Conservation (phyloP, 176 grass and related monocot species). For the Eremochloa ophiuroides region DNA sequence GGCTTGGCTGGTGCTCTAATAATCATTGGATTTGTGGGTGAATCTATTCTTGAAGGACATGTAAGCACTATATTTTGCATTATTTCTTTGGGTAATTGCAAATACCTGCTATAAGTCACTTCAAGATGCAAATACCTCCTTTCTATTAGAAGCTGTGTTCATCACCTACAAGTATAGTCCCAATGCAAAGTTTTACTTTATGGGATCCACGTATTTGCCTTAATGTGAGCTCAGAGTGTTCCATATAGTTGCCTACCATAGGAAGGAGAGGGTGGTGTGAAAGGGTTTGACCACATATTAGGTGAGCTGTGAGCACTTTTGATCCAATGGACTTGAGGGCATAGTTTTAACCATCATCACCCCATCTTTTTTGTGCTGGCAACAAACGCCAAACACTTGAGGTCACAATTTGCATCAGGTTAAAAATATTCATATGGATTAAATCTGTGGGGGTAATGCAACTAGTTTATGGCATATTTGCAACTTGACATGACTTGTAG, state of each 20-base stretch:
- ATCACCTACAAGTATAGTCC: neutral
- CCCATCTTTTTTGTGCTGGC: neutral
- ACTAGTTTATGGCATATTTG: neutral
- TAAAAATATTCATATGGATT: neutral
- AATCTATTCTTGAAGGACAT: conserved; percentile 92
- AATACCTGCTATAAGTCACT: neutral
- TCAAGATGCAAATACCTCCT: neutral
- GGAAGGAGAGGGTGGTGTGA: neutral
- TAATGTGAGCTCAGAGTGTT: neutral
- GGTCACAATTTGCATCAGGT: neutral
- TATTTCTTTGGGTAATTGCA: neutral
- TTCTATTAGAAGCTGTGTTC: neutral
- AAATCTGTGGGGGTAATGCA: neutral
- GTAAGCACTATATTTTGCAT: conserved; percentile 43
- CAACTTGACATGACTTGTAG: neutral
- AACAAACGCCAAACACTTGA: neutral
- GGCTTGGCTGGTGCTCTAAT: conserved; percentile 91
- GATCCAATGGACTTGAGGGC: neutral
- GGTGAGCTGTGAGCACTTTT: neutral
- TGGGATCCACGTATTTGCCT: neutral
- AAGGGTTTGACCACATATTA: neutral
- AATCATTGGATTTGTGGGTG: conserved; percentile 84
- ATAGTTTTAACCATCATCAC: neutral
- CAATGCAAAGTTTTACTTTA: neutral
- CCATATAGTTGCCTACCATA: neutral